Evolutionary conservation across 306 rosid species (phyloP), one percentile per base, ranked within the genome.

Genomic region (Lathyrus aphaca): DNA sequence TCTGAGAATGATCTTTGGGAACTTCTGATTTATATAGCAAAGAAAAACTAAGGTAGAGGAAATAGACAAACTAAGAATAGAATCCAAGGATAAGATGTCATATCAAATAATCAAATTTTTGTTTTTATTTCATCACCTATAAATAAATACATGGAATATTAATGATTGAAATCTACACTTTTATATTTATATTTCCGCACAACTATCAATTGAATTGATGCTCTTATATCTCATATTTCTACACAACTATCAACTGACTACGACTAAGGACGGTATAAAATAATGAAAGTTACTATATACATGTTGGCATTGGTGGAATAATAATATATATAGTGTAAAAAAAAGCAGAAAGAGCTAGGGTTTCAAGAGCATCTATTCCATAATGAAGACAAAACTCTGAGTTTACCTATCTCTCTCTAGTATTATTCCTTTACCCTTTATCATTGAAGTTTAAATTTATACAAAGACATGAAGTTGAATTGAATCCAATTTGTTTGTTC

Each of bases 341-440:
- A 77, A 77, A 58, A 61, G 62, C 66, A 68, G 76, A 76, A 74
- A 75, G 13, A 75, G 85, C 86, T 89, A 82, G 94, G 91, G 86
- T 84, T 90, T 87, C 84, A 80, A 87, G 75, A 78, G 86, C 87
- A 82, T 84, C 86, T 77, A 84, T 74, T 76, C 66, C 74, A 66
- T 81, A 81, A 81, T 78, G 75, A 79, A 82, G 89, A 84, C 84
- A 89, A 78, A 82, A 77, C 64, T 68, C 18, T 18, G 70, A 78
- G 83, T 65, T 74, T 65, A 58, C 21, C 10, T 15, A 14, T 40
- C 49, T 27, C 30, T 21, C 14, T 21, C 25, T 11, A 54, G n/a
- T 21, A 5, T 21, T 54, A 10, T 29, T 25, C 14, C 0, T 21
- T 53, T 10, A 51, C n/a, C 30, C 6, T 19, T 19, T 19, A 21